These are phyloP conservation scores for Phytophthora pinifolia DNA, from an alignment of 352 stramenopile genomes.

Conservation along the genomic window DNA sequence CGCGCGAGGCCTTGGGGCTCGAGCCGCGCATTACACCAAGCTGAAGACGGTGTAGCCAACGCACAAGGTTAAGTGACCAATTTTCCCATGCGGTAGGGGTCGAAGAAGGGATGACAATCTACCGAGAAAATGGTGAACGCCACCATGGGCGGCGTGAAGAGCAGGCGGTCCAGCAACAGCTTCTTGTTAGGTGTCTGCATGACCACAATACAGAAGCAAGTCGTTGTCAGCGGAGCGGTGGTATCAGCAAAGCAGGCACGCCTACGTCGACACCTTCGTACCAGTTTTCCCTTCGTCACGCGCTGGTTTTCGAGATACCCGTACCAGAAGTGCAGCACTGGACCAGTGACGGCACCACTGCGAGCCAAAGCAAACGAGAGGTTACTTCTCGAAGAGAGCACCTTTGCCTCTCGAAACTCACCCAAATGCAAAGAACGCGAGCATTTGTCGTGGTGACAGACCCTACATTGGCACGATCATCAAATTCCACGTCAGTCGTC, in stretches of 20 bases:
- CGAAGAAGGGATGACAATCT: background rate
- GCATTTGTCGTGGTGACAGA: slow-evolving; percentile 61
- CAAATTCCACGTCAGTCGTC: background rate
- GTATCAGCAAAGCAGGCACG: background rate
- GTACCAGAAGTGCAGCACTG: slow-evolving; percentile 74
- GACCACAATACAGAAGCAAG: background rate
- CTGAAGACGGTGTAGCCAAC: slow-evolving; percentile 24
- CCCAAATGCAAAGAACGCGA: slow-evolving; percentile 75
- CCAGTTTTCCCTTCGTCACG: slow-evolving; percentile 66
- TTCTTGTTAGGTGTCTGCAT: slow-evolving; percentile 74
- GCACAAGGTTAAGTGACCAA: background rate
- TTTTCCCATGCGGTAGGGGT: background rate
- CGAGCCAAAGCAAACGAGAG: background rate
- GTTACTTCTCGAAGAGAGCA: background rate
- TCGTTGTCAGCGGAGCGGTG: background rate
- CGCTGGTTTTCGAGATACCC: slow-evolving; percentile 62
- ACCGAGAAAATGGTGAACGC: slow-evolving; percentile 75
- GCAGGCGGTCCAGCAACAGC: slow-evolving; percentile 61
- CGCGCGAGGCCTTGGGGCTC: slow-evolving; percentile 42
- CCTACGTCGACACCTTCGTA: slow-evolving; percentile 11
- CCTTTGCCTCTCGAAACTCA: slow-evolving; percentile 12
- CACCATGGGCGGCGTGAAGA: slow-evolving; percentile 68
- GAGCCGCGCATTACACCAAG: slow-evolving; percentile 60
- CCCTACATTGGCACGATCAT: slow-evolving; percentile 31
- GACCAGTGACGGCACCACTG: slow-evolving; percentile 57